phyloP scores from a whole-genome alignment of 805 yeast species.

The Suhomyces prunicola region DNA sequence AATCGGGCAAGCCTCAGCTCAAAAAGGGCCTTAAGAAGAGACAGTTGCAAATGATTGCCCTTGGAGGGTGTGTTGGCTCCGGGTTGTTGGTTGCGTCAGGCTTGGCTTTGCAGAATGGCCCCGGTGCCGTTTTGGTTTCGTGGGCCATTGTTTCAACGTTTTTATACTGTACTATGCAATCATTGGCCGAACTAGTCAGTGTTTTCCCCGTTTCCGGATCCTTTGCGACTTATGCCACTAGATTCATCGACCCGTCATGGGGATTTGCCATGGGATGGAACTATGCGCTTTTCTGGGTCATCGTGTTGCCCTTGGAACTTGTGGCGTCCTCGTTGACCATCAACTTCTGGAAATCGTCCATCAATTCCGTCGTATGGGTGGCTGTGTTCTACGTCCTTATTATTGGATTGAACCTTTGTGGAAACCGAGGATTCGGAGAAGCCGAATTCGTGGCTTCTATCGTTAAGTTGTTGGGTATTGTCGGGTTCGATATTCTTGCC shows the following conservation, averaged over 20 bases:
- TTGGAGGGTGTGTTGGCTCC: conserved; percentile 43
- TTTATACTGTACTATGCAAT: conserved; percentile 43
- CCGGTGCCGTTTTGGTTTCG: conserved; percentile 31
- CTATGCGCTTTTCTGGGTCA: conserved; percentile 44
- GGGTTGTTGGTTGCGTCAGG: conserved; percentile 43
- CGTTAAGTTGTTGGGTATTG: conserved; percentile 36
- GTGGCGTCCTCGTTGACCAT: conserved; percentile 42
- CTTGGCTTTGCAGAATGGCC: conserved; percentile 32
- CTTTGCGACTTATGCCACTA: conserved; percentile 38
- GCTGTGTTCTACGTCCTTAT: conserved; percentile 38
- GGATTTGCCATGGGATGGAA: conserved; percentile 47
- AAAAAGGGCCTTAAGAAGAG: conserved; percentile 26
- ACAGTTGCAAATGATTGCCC: conserved; percentile 38
- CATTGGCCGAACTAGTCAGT: conserved; percentile 39
- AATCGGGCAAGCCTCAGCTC: conserved; percentile 10
- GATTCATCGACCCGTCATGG: conserved; percentile 43
- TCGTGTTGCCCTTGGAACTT: conserved; percentile 41
- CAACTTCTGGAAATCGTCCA: conserved; percentile 36
- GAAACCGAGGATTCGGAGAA: conserved; percentile 37
- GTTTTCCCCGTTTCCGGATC: conserved; percentile 40
- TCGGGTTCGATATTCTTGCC: conserved; percentile 41
- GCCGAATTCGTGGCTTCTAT: conserved; percentile 35
- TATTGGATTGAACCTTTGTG: conserved; percentile 31
- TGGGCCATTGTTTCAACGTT: conserved; percentile 41
- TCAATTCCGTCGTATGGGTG: conserved; percentile 42